phyloP scores from a whole-genome alignment of 139 green algal genomes.

The Picocystis salinarum region DNA sequence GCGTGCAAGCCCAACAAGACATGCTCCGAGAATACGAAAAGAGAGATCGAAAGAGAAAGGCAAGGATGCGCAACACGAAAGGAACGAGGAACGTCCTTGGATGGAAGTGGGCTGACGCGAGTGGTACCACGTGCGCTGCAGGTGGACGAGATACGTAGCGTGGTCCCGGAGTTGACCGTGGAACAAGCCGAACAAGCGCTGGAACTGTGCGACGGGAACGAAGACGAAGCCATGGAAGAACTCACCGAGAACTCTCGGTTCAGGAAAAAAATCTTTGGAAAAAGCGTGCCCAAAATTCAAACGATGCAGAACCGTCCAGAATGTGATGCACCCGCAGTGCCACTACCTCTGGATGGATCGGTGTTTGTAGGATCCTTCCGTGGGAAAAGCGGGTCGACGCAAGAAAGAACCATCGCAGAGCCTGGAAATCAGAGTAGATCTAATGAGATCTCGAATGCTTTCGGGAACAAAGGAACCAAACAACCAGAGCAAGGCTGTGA shows the following conservation, averaged over 20 bases:
- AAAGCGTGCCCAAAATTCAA: neutral
- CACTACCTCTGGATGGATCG: too few relatives aligned
- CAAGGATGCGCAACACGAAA: neutral
- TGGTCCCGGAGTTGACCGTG: slow-evolving; percentile 2
- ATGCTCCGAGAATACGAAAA: slow-evolving; percentile 6
- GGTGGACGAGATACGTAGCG: neutral
- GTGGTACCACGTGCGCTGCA: too few relatives aligned
- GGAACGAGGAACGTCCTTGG: too few relatives aligned
- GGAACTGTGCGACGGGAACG: slow-evolving; percentile 1
- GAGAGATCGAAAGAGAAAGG: slow-evolving; percentile 7
- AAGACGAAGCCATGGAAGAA: slow-evolving; percentile 1
- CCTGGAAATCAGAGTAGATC: too few relatives aligned
- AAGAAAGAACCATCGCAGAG: too few relatives aligned
- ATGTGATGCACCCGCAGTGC: neutral
- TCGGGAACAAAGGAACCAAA: too few relatives aligned
- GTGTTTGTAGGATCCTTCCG: too few relatives aligned
- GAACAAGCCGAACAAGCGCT: neutral
- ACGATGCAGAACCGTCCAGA: neutral
- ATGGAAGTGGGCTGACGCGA: too few relatives aligned
- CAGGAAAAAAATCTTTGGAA: neutral
- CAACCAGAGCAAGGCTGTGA: too few relatives aligned
- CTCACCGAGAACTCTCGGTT: neutral
- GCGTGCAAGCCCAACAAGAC: neutral
- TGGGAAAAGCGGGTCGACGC: too few relatives aligned
- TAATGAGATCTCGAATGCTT: too few relatives aligned